Conservation (phyloP, 2,329 filamentous ascomycete species). For the Lecanosticta acicola region DNA sequence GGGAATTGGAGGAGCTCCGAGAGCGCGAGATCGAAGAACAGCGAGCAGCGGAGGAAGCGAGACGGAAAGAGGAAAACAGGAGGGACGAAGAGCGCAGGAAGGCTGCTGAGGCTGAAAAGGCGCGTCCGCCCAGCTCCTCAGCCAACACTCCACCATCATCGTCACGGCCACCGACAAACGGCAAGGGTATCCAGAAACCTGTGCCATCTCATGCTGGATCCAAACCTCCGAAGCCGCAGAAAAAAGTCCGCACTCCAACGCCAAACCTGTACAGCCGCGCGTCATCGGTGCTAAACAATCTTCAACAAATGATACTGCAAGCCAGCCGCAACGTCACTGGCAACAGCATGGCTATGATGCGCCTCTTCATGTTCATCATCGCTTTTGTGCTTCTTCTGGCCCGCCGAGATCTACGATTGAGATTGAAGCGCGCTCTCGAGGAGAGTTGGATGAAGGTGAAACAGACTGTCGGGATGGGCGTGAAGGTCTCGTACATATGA, state of each 20-base stretch:
- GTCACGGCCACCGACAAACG: not conserved
- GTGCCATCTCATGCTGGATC: slow-evolving; percentile 8
- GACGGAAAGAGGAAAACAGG: slow-evolving; percentile 28
- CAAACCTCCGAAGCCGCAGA: slow-evolving; percentile 17
- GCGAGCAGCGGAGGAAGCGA: slow-evolving; percentile 27
- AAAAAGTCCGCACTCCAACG: slow-evolving; percentile 18
- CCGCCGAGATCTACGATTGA: slow-evolving; percentile 67
- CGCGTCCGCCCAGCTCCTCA: slow-evolving; percentile 10
- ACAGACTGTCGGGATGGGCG: slow-evolving; percentile 87
- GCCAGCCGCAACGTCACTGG: slow-evolving; percentile 48
- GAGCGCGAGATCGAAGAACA: slow-evolving; percentile 42
- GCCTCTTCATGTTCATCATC: slow-evolving; percentile 70
- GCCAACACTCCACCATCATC: slow-evolving; percentile 3
- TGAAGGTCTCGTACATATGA: slow-evolving; percentile 93
- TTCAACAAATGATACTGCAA: slow-evolving; percentile 36
- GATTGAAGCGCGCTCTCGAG: slow-evolving; percentile 62
- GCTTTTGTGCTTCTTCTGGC: slow-evolving; percentile 73
- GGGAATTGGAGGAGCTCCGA: slow-evolving; percentile 55
- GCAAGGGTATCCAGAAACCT: slow-evolving; percentile 7
- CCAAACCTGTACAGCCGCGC: slow-evolving; percentile 24
- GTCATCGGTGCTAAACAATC: slow-evolving; percentile 38
- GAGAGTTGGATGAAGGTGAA: slow-evolving; percentile 74
- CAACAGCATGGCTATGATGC: slow-evolving; percentile 50
- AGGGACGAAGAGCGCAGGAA: slow-evolving; percentile 31
- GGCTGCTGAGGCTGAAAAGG: slow-evolving; percentile 22